These are phyloP conservation scores for Penicillium sumatraense DNA, from an alignment of 2,329 filamentous ascomycete genomes.

Conservation along the genomic window DNA sequence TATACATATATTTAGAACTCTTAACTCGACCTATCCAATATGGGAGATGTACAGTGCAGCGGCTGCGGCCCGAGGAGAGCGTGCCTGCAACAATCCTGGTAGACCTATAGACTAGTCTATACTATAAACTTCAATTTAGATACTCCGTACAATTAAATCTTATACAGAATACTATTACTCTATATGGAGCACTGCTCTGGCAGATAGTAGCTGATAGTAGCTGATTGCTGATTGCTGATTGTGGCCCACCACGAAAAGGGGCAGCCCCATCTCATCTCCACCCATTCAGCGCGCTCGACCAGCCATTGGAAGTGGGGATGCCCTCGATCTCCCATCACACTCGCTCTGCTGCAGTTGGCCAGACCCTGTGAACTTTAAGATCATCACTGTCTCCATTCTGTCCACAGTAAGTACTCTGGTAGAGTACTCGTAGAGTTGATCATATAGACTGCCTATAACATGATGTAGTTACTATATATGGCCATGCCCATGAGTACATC, in stretches of 20 bases:
- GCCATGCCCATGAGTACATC: no score
- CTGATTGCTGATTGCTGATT: no score
- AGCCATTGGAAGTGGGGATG: constrained; percentile 4
- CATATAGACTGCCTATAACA: no score
- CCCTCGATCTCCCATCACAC: constrained; percentile 5
- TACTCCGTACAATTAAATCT: no score
- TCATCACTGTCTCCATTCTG: no score
- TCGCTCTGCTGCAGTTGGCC: neutral
- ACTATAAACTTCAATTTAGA: neutral
- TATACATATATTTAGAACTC: neutral
- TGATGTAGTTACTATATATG: no score
- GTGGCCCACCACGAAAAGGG: neutral
- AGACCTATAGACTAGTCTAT: neutral
- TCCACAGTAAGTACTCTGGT: no score
- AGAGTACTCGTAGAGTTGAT: no score
- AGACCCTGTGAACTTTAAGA: neutral
- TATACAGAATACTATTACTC: neutral
- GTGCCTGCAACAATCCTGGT: no score
- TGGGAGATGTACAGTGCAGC: neutral
- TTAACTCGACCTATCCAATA: neutral
- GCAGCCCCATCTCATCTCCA: neutral
- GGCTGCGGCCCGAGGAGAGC: neutral
- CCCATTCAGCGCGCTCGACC: constrained; percentile 1
- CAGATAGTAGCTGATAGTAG: no score
- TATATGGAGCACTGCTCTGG: no score